phyloP scores from a whole-genome alignment of 2,329 filamentous ascomycete species.

The Dendrostoma leiphaemia region DNA sequence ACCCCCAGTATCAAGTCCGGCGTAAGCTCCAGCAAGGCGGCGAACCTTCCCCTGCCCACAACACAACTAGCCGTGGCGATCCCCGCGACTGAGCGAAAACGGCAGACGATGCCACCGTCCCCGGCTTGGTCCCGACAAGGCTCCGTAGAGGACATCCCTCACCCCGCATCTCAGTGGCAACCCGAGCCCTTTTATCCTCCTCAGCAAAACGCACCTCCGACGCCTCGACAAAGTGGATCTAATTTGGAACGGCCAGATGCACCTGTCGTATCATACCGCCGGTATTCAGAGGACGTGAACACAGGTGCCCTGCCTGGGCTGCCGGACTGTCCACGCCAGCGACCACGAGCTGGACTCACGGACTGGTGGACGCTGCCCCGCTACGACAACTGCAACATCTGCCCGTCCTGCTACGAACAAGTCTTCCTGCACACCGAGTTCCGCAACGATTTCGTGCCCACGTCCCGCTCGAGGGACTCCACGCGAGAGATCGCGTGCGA shows the following conservation, averaged over 20 bases:
- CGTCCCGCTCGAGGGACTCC: constrained; percentile 51
- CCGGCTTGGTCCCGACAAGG: constrained; percentile 23
- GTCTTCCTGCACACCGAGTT: constrained; percentile 70
- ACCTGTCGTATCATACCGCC: constrained; percentile 44
- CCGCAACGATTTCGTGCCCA: constrained; percentile 62
- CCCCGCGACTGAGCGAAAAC: constrained; percentile 23
- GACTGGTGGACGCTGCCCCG: constrained; percentile 81
- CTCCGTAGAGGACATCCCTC: constrained; percentile 24
- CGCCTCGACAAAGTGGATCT: constrained; percentile 27
- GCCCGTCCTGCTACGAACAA: constrained; percentile 72
- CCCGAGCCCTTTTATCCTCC: constrained; percentile 43
- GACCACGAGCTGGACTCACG: constrained; percentile 59
- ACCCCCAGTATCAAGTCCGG: constrained; percentile 26
- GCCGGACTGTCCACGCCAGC: constrained; percentile 67
- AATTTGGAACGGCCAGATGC: constrained; percentile 33
- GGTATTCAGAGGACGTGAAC: constrained; percentile 53
- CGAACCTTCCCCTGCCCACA: not conserved
- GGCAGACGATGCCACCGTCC: constrained; percentile 21
- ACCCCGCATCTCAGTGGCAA: constrained; percentile 38
- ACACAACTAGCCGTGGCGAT: constrained; percentile 1
- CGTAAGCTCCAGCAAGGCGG: constrained; percentile 21
- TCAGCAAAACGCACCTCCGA: not conserved
- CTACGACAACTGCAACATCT: constrained; percentile 73
- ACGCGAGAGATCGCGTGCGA: constrained; percentile 65
- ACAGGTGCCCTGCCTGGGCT: constrained; percentile 46